Evolutionary conservation across 164 flowering plant genomes (phyloP).

Genomic region (Chloranthus sessilifolius): DNA sequence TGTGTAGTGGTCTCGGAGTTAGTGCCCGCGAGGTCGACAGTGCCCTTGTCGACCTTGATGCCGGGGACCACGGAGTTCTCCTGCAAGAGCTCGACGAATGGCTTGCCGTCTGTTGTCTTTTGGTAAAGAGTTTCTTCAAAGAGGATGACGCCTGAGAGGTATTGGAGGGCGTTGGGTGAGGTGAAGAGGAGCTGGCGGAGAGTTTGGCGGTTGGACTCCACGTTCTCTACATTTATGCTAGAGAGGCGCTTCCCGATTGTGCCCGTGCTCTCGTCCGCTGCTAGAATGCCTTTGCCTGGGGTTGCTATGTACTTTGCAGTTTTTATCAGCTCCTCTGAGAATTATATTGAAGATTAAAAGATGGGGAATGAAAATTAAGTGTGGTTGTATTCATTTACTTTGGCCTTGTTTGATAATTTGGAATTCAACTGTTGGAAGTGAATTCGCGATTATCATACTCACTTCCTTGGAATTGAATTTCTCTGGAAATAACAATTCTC

Average conservation of each 20-base stretch:
- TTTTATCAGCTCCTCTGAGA: slow-evolving; percentile 74
- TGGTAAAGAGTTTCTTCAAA: slow-evolving; percentile 86
- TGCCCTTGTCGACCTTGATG: slow-evolving; percentile 82
- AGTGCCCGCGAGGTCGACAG: slow-evolving; percentile 72
- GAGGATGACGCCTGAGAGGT: slow-evolving; percentile 81
- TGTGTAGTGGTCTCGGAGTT: slow-evolving; percentile 82
- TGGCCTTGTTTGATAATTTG: no score
- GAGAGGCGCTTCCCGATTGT: slow-evolving; percentile 80
- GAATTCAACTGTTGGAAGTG: no score
- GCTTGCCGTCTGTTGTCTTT: slow-evolving; percentile 56
- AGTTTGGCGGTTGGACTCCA: slow-evolving; percentile 68
- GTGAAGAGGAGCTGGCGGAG: slow-evolving; percentile 84
- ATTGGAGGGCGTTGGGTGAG: slow-evolving; percentile 47
- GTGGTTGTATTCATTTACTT: no score
- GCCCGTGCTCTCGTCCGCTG: slow-evolving; percentile 84
- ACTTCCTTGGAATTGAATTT: no score
- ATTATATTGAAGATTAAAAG: no score
- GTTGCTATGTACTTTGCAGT: slow-evolving; percentile 83
- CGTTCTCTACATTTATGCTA: slow-evolving; percentile 80
- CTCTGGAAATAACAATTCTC: no score
- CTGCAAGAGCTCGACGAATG: slow-evolving; percentile 65
- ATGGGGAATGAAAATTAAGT: no score
- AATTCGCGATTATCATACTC: no score
- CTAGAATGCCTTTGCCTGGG: slow-evolving; percentile 79
- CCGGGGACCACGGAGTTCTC: slow-evolving; percentile 70